Base-by-base conservation (phyloP, 495 filamentous ascomycete genomes). In the Penicillium arizonense region DNA sequence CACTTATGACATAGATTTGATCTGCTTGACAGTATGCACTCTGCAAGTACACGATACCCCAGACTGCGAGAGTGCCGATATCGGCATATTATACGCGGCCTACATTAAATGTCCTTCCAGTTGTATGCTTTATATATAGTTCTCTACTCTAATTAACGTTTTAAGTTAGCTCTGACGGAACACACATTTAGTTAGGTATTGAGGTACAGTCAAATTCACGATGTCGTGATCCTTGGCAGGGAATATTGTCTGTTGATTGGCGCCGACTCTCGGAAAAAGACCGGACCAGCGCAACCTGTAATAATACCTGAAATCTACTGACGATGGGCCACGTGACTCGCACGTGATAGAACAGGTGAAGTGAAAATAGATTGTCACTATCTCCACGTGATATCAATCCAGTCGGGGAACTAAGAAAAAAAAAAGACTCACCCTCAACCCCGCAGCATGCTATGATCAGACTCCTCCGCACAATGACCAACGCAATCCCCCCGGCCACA, bases 381-480 rank as follows among this genome's bases (percentile, higher is more conserved):
- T 61, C 58, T 13, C 18, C 58, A 61, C 58, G 58, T 61, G 58
- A 61, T 1, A 23, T 30, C 6, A 1, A 16, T 40, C 38, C 38
- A 20, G 16, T 50, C 48, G 48, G 38, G 24, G 26, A 28, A 30
- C 47, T 18, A 38, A 8, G 32, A 23, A 51, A 47, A 47, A 59
- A 53, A 53, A 55, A 36, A 33, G 13, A 39, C 23, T 42, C 7
- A 24, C 44, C 26, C 11, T 16, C 42, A 44, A 42, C 52, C 26
- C 50, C 55, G 26, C 53, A 61, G 47, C 36, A 72, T 76, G 70
- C 53, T 68, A 81, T 81, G 78, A 65, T 77, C 37, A 68, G 67
- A 53, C 45, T 67, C 28, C 40, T 77, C 21, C 70, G 68, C 63
- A 79, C 74, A 69, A 86, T 89, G 84, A 75, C 77, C 55, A 49